These are phyloP conservation scores for Tolypocladium guangdongense DNA, from an alignment of 2,329 filamentous ascomycete genomes.

Conservation along the genomic window DNA sequence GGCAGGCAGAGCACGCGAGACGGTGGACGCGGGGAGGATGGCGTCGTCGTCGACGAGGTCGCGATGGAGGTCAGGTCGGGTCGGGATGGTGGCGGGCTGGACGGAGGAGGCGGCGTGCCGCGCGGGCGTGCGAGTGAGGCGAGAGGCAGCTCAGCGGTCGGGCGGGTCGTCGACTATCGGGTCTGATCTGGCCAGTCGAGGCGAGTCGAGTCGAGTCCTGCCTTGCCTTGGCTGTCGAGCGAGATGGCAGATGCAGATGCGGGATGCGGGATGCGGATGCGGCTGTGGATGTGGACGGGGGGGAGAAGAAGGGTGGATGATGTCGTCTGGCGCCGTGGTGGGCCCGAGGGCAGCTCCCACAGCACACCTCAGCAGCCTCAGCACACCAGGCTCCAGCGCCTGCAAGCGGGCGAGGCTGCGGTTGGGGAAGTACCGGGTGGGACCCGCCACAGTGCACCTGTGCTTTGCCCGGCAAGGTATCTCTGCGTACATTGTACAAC, in stretches of 20 bases:
- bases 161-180: neutral
- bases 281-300: slow-evolving; percentile 7
- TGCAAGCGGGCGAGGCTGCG: neutral
- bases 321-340: slow-evolving; percentile 13
- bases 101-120: neutral
- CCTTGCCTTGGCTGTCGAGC: slow-evolving; percentile 4
- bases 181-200: slow-evolving; percentile 1
- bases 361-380: neutral
- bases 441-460: neutral
- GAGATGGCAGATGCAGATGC: slow-evolving; percentile 1
- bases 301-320: slow-evolving; percentile 12
- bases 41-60: neutral
- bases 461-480: too few relatives aligned
- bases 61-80: neutral
- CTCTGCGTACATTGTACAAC: neutral
- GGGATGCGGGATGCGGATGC: slow-evolving; percentile 2
- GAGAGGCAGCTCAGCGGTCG: neutral
- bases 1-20: slow-evolving; percentile 1
- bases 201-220: slow-evolving; percentile 5
- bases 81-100: neutral
- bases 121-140: neutral
- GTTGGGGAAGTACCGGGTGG: neutral
- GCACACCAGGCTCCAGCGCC: neutral
- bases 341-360: slow-evolving; percentile 9
- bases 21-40: neutral